phyloP scores from a whole-genome alignment of 257 asterid genomes.

The Schizonepeta tenuifolia region DNA sequence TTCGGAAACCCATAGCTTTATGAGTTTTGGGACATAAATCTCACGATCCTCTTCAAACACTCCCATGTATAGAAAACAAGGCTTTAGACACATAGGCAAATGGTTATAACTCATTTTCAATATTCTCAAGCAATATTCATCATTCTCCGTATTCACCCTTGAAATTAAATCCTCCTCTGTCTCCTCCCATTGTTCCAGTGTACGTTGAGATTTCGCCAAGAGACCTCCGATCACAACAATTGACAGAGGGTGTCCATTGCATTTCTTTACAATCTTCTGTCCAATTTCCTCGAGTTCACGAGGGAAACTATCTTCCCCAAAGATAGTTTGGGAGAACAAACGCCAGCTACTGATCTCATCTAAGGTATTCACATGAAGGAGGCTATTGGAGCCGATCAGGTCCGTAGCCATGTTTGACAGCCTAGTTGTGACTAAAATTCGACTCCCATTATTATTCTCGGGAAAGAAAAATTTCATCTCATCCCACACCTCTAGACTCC shows the following conservation, averaged over 20 bases:
- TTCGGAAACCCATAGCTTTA: neutral
- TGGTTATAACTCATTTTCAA: no score
- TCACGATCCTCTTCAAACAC: neutral
- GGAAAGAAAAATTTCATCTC: neutral
- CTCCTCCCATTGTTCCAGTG: neutral
- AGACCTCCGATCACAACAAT: neutral
- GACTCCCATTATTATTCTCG: neutral
- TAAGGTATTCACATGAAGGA: no score
- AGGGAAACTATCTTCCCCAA: neutral
- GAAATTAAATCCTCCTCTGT: neutral
- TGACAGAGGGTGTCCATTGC: neutral
- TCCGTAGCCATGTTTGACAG: neutral
- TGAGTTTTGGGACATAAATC: neutral
- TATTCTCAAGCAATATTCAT: no score
- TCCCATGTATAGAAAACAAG: neutral
- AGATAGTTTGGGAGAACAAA: neutral
- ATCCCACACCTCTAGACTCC: conserved; percentile 9
- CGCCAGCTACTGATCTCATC: neutral
- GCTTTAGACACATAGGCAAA: no score
- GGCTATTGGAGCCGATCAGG: neutral
- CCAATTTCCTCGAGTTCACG: neutral
- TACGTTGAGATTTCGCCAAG: neutral
- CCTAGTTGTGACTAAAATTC: no score
- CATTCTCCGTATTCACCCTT: neutral
- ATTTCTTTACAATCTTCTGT: neutral